Percentiles rank a stretch among this genome's conserved stretches.
Evolutionary conservation across 352 stramenopile species (phyloP).

Genomic region (Achlya hypogyna): DNA sequence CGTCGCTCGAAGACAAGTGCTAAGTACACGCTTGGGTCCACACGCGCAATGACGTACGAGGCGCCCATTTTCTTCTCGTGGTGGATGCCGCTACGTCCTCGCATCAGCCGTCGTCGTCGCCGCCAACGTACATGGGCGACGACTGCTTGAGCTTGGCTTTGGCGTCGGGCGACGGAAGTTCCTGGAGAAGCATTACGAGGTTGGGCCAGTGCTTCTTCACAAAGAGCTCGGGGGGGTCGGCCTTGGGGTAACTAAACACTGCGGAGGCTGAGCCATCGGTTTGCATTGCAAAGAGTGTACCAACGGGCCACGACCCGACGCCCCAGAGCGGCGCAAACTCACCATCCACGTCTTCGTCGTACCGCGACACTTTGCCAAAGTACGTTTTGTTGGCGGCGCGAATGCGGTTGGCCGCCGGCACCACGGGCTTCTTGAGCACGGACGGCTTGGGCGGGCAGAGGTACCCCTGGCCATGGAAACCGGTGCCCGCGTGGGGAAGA

Average conservation of each 20-base stretch:
- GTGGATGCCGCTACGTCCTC: slow-evolving; percentile 40
- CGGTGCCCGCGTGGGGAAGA: neutral
- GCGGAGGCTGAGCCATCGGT: too few species aligned
- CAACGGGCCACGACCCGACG: slow-evolving; percentile 59
- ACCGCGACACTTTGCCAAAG: slow-evolving; percentile 18
- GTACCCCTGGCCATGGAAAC: slow-evolving; percentile 7
- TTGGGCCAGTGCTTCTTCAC: slow-evolving; percentile 71
- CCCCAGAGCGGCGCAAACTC: slow-evolving; percentile 78
- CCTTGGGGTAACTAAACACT: slow-evolving; percentile 72
- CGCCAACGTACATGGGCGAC: slow-evolving; percentile 36
- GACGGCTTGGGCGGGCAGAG: neutral
- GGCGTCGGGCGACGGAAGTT: slow-evolving; percentile 44
- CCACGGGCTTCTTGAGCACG: neutral
- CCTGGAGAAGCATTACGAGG: slow-evolving; percentile 80
- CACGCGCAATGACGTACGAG: slow-evolving; percentile 62
- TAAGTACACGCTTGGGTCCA: slow-evolving; percentile 67
- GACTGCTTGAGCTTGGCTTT: neutral
- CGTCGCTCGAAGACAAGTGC: slow-evolving; percentile 56
- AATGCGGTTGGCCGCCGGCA: neutral
- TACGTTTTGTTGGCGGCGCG: slow-evolving; percentile 20
- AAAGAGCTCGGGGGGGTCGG: slow-evolving; percentile 33
- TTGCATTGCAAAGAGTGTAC: slow-evolving; percentile 3
- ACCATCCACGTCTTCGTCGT: slow-evolving; percentile 48
- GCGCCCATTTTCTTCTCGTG: slow-evolving; percentile 53
- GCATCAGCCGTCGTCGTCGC: neutral